A percentile compares a stretch with the other conserved stretches of the same genome.
These are phyloP conservation scores for Aspergillus puulaauensis DNA, from an alignment of 2,329 filamentous ascomycete genomes.

Conservation along the genomic window DNA sequence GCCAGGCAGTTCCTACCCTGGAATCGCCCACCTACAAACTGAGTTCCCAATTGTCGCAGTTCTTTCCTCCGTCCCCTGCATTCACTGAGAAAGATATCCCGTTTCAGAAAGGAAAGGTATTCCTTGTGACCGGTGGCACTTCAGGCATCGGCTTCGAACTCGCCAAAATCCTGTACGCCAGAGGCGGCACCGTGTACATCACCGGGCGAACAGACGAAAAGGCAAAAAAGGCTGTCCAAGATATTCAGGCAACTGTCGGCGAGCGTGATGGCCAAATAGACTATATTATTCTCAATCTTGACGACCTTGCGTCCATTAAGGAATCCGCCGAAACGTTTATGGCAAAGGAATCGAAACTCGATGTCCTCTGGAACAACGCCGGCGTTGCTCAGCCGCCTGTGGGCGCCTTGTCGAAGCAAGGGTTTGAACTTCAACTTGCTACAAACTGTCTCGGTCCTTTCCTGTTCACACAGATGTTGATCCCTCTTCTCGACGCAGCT, in stretches of 20 bases:
- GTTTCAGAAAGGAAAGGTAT: conserved; percentile 5
- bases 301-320: conserved; percentile 17
- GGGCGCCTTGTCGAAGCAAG: conserved; percentile 30
- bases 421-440: conserved; percentile 40
- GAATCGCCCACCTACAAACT: conserved; percentile 1
- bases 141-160: conserved; percentile 15
- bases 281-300: conserved; percentile 50
- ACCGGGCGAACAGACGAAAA: conserved; percentile 2
- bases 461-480: conserved; percentile 41
- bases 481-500: conserved; percentile 36
- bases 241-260: not conserved
- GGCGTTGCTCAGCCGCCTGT: conserved; percentile 36
- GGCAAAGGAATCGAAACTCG: conserved; percentile 35
- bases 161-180: conserved; percentile 10
- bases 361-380: conserved; percentile 45
- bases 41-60: conserved; percentile 7
- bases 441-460: conserved; percentile 44
- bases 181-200: conserved; percentile 10
- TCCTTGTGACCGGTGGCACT: conserved; percentile 10
- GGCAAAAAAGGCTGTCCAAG: not conserved
- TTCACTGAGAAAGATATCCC: conserved; percentile 9
- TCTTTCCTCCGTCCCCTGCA: conserved; percentile 8
- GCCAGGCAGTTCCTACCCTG: not conserved
- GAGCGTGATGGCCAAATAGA: conserved; percentile 29
- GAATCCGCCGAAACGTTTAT: conserved; percentile 34